Evolutionary conservation across 2,329 filamentous ascomycete species (phyloP), one percentile per base, ranked within the genome.

Genomic region (Fusarium continuum): DNA sequence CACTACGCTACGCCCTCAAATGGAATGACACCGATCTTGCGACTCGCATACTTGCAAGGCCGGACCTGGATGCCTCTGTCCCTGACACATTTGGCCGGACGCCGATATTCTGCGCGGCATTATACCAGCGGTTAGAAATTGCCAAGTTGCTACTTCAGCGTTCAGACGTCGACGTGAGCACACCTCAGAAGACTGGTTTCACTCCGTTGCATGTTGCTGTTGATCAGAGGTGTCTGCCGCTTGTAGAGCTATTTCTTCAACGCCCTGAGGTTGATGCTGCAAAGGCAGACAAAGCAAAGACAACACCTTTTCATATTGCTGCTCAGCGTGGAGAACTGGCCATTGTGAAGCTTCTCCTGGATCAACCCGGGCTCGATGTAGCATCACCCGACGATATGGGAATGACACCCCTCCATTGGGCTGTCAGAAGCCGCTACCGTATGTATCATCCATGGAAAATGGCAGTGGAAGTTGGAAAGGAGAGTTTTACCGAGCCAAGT

Each of bases 391-490:
- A 59, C 26, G 4, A 22, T 4, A 16, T 9, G 0, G 39, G 35
- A 4, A 36, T 38, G 9, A 55, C 39, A 2, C 20, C 41, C 13
- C 45, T 67, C 1, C 51, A 64, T n/a, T 39, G 38, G 25, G 56
- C 44, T 20, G 23, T 28, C n/a, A 22, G 41, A 16, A 61, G 57
- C 19, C 49, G 49, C 4, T 4, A 38, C 6, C 25, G n/a, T 13
- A 17, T 28, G 20, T 9, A 19, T 7, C 28, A 55, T 10, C 11
- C 13, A 8, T 25, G 13, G 22, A 13, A 25, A 34, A 10, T 11
- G 4, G 8, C 4, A 16, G 5, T 13, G 20, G 8, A 2, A n/a
- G 28, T 22, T 6, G n/a, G 13, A 14, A 14, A 19, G 9, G 9
- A 10, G 14, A 4, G n/a, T 14, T 17, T 19, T 7, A 9, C n/a